A percentile compares a stretch with the other conserved stretches of the same genome.
Conservation (phyloP, 208 protist genomes). For the Phytomonas francai region DNA sequence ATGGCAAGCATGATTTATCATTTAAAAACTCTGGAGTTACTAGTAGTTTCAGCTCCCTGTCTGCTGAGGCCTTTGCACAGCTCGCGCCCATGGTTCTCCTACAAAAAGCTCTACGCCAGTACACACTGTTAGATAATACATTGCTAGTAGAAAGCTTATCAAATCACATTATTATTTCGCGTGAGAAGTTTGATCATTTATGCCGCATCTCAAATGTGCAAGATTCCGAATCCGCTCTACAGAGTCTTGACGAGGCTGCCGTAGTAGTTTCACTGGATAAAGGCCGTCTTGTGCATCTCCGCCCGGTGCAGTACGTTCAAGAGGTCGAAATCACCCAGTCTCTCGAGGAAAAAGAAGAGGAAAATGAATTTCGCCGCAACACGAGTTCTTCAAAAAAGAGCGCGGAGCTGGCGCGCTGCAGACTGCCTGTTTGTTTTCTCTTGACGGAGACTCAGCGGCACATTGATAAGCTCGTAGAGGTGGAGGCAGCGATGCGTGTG, state of each 20-base stretch:
- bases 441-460: constrained; percentile 29
- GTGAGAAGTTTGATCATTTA: constrained; percentile 38
- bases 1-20: background rate
- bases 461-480: constrained; percentile 20
- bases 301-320: constrained; percentile 48
- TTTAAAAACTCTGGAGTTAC: no score
- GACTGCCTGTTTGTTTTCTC: constrained; percentile 20
- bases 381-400: background rate
- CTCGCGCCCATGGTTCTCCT: constrained; percentile 51
- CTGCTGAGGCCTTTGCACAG: constrained; percentile 22
- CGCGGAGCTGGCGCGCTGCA: background rate
- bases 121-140: constrained; percentile 24
- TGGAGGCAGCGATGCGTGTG: constrained; percentile 30
- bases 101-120: constrained; percentile 38
- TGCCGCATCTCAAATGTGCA: constrained; percentile 44
- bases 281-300: constrained; percentile 44
- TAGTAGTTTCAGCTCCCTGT: background rate
- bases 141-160: constrained; percentile 4
- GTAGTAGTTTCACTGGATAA: constrained; percentile 43
- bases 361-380: background rate
- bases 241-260: constrained; percentile 33
- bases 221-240: constrained; percentile 32
- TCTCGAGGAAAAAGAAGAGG: constrained; percentile 24
- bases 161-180: constrained; percentile 40
- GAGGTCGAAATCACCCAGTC: no score